These are phyloP conservation scores for Marasmius sp. DNA, from an alignment of 1,284 basidiomycete species.

Conservation along the genomic window DNA sequence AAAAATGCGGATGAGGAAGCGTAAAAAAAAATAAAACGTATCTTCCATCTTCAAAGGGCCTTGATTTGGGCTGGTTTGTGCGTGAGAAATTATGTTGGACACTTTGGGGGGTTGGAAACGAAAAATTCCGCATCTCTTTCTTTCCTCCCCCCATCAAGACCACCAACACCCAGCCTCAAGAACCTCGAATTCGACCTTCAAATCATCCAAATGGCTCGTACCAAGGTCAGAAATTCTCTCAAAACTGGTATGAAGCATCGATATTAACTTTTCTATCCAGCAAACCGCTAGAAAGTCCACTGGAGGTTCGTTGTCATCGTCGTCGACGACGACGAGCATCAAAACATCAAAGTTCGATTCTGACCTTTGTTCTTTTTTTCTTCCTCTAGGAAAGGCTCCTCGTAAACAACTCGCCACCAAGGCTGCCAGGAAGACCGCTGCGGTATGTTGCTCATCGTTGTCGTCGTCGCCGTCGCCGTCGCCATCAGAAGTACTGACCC, in stretches of 20 bases:
- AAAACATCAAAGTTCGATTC: conserved; percentile 11
- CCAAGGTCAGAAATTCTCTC: conserved; percentile 51
- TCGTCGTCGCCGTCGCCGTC: conserved; percentile 26
- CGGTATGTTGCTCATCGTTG: conserved; percentile 46
- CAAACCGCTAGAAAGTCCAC: conserved; percentile 85
- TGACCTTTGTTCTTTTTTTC: conserved; percentile 18
- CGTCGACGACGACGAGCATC: conserved; percentile 8
- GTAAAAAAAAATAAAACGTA: conserved; percentile 31
- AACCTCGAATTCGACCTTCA: conserved; percentile 12
- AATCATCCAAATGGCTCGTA: conserved; percentile 62
- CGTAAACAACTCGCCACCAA: conserved; percentile 93
- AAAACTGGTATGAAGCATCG: conserved; percentile 29
- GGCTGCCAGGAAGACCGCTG: conserved; percentile 82
- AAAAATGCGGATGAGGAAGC: conserved; percentile 16
- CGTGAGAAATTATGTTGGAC: conserved; percentile 22
- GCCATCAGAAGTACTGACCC: conserved; percentile 20
- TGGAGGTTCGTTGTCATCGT: conserved; percentile 56
- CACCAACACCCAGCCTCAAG: conserved; percentile 26
- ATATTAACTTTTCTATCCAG: conserved; percentile 40
- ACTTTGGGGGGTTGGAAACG: conserved; percentile 5
- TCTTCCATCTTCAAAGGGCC: conserved; percentile 44
- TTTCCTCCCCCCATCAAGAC: conserved; percentile 43
- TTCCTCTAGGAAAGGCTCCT: conserved; percentile 68
- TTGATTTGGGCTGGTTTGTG: conserved; percentile 44
- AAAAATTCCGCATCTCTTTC: conserved; percentile 25